These are phyloP conservation scores for Physaria fendleri DNA, from an alignment of 345 rosid species.

Conservation along the genomic window DNA sequence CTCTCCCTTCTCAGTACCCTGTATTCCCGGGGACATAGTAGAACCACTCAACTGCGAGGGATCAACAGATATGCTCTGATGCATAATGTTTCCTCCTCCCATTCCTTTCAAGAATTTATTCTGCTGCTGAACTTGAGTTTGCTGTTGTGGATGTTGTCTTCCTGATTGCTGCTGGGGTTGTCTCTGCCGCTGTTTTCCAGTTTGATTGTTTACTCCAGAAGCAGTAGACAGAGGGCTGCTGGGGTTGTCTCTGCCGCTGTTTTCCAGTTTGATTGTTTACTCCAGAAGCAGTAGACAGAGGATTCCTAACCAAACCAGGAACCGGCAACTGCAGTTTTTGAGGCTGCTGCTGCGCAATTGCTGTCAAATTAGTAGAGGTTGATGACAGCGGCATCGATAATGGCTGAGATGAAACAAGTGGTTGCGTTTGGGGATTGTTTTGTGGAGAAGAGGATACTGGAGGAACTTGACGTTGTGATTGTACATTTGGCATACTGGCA, in stretches of 20 bases:
- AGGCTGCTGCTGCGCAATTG: slow-evolving; percentile 37
- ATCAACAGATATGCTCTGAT: slow-evolving; percentile 55
- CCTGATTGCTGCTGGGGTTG: slow-evolving; percentile 54
- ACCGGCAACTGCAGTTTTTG: slow-evolving; percentile 51
- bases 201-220: slow-evolving; percentile 45
- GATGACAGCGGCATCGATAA: slow-evolving; percentile 41
- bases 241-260: slow-evolving; percentile 56
- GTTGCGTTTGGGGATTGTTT: slow-evolving; percentile 57
- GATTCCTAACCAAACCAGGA: slow-evolving; percentile 46
- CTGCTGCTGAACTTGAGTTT: slow-evolving; percentile 57
- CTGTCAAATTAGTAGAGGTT: slow-evolving; percentile 50
- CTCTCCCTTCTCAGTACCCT: slow-evolving; percentile 51
- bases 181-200: slow-evolving; percentile 76
- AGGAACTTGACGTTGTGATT: slow-evolving; percentile 50
- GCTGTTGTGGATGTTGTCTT: slow-evolving; percentile 72
- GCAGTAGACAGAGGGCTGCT: slow-evolving; percentile 54
- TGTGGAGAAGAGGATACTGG: slow-evolving; percentile 62
- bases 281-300: slow-evolving; percentile 42
- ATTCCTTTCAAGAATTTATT: slow-evolving; percentile 59
- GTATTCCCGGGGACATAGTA: slow-evolving; percentile 36
- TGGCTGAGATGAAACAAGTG: slow-evolving; percentile 46
- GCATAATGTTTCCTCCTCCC: slow-evolving; percentile 70
- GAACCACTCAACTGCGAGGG: slow-evolving; percentile 60
- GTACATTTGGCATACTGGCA: slow-evolving; percentile 47
- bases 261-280: slow-evolving; percentile 60